Evolutionary conservation across 805 yeast species (phyloP), one percentile per base, ranked within the genome.

Genomic region (Hemisphaericaspora nanyangensis): DNA sequence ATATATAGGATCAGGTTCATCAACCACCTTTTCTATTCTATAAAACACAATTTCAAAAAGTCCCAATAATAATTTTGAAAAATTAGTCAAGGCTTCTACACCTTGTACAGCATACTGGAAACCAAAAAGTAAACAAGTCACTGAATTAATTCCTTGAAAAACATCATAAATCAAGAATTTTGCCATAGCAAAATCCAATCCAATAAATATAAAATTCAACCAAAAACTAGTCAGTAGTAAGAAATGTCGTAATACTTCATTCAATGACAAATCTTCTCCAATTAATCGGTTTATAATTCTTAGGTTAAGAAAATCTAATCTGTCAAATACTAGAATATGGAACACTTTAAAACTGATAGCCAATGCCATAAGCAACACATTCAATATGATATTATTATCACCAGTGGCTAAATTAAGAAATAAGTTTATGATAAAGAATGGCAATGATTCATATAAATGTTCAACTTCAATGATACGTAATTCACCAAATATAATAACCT

Each of bases 401-500:
- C 83, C 64, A 2, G 85, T 74, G 65, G 79, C 71, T 82, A 85
- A 37, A 77, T 70, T 55, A 79, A 72, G 55, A 76, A 95, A 56
- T 72, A 76, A 37, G 78, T 70, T 62, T 40, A 66, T 45, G 19
- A 56, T 49, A 31, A 54, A 61, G 22, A 62, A 47, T 1, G 73
- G 73, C 19, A 67, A 38, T 20, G 45, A 53, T 30, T 67, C 73
- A 4, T 60, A 46, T 29, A 68, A 46, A 53, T 84, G 90, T 49
- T 90, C 95, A 38, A 74, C 60, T 56, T 91, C 99, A 25, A 85
- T 71, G 12, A 79, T 61, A 40, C 95, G 68, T 37, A 91, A 63
- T 40, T 79, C 80, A 0, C 96, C 96, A 64, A 89, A 88, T 27
- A 87, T 50, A 0, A 80, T 1, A 19, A 59, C 45, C 34, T 80